Conservation (phyloP, 345 rosid species). For the Brassica rapa region DNA sequence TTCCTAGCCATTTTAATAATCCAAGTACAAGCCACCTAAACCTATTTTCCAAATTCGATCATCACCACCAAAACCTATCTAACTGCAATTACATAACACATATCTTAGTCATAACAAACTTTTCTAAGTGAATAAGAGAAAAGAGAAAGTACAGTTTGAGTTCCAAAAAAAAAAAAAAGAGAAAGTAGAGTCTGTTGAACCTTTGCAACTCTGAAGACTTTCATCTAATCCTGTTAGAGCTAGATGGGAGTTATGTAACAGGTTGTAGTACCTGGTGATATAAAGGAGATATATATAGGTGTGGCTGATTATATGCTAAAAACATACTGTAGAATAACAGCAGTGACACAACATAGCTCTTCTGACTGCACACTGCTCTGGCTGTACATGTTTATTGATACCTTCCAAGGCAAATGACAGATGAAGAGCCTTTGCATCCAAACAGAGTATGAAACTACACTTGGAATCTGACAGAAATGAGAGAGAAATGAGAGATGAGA, state of each 20-base stretch:
- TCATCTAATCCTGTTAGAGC: slow-evolving; percentile 82
- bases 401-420: slow-evolving; percentile 94
- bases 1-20: too few relatives aligned
- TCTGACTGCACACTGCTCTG: slow-evolving; percentile 97
- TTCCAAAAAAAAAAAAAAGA: not conserved
- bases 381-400: slow-evolving; percentile 71
- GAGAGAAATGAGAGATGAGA: too few relatives aligned
- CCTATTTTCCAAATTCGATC: too few relatives aligned
- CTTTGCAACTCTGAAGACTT: slow-evolving; percentile 96
- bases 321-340: slow-evolving; percentile 90
- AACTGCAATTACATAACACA: too few relatives aligned
- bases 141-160: too few relatives aligned
- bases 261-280: slow-evolving; percentile 67
- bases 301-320: slow-evolving; percentile 20
- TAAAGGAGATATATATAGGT: not conserved
- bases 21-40: too few relatives aligned
- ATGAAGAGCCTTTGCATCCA: slow-evolving; percentile 99
- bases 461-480: too few relatives aligned
- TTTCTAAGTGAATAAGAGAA: too few relatives aligned
- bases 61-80: too few relatives aligned
- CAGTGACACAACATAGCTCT: slow-evolving; percentile 98
- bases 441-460: slow-evolving; percentile 32
- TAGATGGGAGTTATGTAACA: slow-evolving; percentile 95
- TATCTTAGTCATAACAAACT: too few relatives aligned
- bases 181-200: slow-evolving; percentile 40